Evolutionary conservation across 2,329 filamentous ascomycete genomes (phyloP).

Genomic region (Penicillium nordicum): DNA sequence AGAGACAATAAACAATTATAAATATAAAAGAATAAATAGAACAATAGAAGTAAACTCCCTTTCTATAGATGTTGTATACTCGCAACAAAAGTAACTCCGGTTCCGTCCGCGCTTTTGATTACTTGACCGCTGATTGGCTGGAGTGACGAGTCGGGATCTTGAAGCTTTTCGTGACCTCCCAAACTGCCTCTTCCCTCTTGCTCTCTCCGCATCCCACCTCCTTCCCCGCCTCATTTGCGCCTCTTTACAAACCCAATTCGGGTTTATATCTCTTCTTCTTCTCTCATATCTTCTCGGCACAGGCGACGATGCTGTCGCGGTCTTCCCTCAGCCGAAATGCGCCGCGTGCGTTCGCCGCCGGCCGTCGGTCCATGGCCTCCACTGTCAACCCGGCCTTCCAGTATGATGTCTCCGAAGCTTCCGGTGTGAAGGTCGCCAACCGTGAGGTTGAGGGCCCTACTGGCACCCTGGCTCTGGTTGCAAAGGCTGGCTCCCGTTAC

Average conservation of each 20-base stretch:
- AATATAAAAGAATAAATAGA: neutral
- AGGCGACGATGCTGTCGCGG: slow-evolving; percentile 65
- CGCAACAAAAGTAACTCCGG: slow-evolving; percentile 29
- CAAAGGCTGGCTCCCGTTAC: slow-evolving; percentile 92
- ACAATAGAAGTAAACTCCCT: neutral
- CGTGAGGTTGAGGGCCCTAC: slow-evolving; percentile 85
- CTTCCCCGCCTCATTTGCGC: slow-evolving; percentile 33
- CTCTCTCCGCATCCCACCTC: slow-evolving; percentile 26
- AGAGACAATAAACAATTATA: neutral
- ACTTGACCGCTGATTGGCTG: slow-evolving; percentile 6
- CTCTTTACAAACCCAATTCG: slow-evolving; percentile 36
- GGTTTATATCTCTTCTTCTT: slow-evolving; percentile 26
- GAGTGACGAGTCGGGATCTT: slow-evolving; percentile 35
- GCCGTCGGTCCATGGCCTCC: slow-evolving; percentile 61
- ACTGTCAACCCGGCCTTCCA: slow-evolving; percentile 71
- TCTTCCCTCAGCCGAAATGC: slow-evolving; percentile 62
- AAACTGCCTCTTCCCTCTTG: slow-evolving; percentile 25
- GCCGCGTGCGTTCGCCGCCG: slow-evolving; percentile 58
- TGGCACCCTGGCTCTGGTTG: slow-evolving; percentile 84
- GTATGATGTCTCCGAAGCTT: slow-evolving; percentile 82
- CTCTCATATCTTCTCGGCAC: slow-evolving; percentile 47
- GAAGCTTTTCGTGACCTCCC: slow-evolving; percentile 42
- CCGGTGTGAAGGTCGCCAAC: slow-evolving; percentile 88
- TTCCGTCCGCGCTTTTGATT: slow-evolving; percentile 32
- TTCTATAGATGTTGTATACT: neutral